phyloP scores from a whole-genome alignment of 805 yeast genomes.

The Yarrowia sp. region DNA sequence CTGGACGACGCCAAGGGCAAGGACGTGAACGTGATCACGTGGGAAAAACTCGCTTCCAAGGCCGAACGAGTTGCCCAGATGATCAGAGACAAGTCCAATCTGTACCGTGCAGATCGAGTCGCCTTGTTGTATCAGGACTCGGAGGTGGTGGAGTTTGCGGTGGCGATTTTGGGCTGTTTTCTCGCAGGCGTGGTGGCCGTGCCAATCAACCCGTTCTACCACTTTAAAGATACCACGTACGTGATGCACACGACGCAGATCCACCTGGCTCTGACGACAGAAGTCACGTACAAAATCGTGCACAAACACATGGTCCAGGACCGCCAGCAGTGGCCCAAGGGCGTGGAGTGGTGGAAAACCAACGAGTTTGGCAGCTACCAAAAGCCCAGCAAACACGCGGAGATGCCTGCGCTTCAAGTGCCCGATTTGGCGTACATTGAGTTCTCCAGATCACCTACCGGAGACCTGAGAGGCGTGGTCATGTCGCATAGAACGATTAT shows the following conservation, averaged over 20 bases:
- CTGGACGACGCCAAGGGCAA: constrained; percentile 72
- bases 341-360: constrained; percentile 74
- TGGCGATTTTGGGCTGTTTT: constrained; percentile 87
- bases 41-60: constrained; percentile 82
- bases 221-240: constrained; percentile 63
- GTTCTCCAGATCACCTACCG: constrained; percentile 83
- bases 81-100: constrained; percentile 65
- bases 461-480: constrained; percentile 90
- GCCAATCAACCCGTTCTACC: constrained; percentile 76
- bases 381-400: constrained; percentile 52
- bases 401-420: constrained; percentile 62
- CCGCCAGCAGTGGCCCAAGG: constrained; percentile 64
- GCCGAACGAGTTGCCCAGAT: constrained; percentile 88
- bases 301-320: constrained; percentile 56
- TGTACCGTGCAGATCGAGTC: constrained; percentile 80
- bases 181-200: constrained; percentile 93
- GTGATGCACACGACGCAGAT: constrained; percentile 73
- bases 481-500: constrained; percentile 82
- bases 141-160: constrained; percentile 80
- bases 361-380: constrained; percentile 78
- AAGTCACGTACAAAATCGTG: constrained; percentile 66
- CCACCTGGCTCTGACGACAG: constrained; percentile 76
- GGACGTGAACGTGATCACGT: constrained; percentile 68
- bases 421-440: constrained; percentile 92
- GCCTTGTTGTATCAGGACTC: constrained; percentile 76